Conservation (phyloP, 2,329 filamentous ascomycete species). For the Trichoderma arundinaceum region DNA sequence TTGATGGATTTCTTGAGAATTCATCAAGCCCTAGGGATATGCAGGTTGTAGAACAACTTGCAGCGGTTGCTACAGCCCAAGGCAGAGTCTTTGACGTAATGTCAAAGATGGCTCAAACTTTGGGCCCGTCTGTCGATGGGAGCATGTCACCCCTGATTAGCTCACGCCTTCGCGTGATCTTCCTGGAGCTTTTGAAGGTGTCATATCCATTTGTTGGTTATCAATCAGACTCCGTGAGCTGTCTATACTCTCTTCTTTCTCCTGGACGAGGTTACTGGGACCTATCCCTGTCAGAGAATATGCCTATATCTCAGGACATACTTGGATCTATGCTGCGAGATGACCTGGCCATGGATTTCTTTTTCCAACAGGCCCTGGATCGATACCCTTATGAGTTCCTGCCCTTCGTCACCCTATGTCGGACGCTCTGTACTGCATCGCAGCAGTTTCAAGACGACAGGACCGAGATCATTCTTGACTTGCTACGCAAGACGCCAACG, state of each 20-base stretch:
- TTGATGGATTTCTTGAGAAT: conserved; percentile 62
- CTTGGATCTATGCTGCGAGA: conserved; percentile 46
- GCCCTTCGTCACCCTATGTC: conserved; percentile 76
- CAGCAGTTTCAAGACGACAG: conserved; percentile 43
- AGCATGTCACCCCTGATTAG: conserved; percentile 62
- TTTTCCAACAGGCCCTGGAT: conserved; percentile 70
- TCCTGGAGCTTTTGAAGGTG: conserved; percentile 73
- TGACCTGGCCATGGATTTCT: conserved; percentile 58
- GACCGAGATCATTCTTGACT: conserved; percentile 62
- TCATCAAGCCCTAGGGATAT: conserved; percentile 58
- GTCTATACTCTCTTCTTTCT: conserved; percentile 68
- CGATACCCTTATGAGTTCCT: conserved; percentile 86
- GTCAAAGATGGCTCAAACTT: conserved; percentile 54
- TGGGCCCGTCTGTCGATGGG: conserved; percentile 53
- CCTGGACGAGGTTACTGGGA: conserved; percentile 61
- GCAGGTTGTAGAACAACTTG: conserved; percentile 57
- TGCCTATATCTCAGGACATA: conserved; percentile 44
- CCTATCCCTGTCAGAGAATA: conserved; percentile 48
- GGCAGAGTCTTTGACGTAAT: conserved; percentile 62
- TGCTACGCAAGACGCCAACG: conserved; percentile 71
- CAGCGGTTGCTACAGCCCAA: conserved; percentile 54
- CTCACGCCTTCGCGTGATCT: conserved; percentile 65
- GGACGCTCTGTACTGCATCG: conserved; percentile 58
- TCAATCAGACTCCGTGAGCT: conserved; percentile 70
- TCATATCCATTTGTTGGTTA: conserved; percentile 73